phyloP scores from a whole-genome alignment of 2,329 filamentous ascomycete species.

The Didymella pomorum region DNA sequence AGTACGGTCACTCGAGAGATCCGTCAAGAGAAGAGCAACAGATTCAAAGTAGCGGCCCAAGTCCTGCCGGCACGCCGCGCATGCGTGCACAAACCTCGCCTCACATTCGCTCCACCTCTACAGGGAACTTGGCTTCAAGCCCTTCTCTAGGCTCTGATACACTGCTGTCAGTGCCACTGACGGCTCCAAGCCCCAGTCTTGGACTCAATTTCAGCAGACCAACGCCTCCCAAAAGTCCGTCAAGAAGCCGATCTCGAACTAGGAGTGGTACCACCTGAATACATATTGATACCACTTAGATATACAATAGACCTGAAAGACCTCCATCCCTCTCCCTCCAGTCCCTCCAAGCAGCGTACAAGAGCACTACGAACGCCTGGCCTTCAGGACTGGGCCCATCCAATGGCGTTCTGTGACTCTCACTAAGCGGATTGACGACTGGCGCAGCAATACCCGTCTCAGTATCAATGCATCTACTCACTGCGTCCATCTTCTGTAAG shows the following conservation, averaged over 20 bases:
- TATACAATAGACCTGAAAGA: not conserved
- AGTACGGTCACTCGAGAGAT: constrained; percentile 18
- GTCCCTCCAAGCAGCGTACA: constrained; percentile 56
- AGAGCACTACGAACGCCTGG: constrained; percentile 52
- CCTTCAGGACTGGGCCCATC: constrained; percentile 45
- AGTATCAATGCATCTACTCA: constrained; percentile 47
- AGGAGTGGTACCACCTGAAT: constrained; percentile 7
- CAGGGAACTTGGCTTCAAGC: not conserved
- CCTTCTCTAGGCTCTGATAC: constrained; percentile 1
- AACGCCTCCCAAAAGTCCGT: constrained; percentile 15
- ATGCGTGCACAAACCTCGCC: constrained; percentile 6
- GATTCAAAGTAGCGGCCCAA: constrained; percentile 24
- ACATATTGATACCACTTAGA: not conserved
- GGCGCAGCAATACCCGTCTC: constrained; percentile 51
- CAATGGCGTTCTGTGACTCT: constrained; percentile 25
- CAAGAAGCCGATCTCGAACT: constrained; percentile 9
- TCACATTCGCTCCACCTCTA: constrained; percentile 4
- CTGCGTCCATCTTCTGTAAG: constrained; percentile 49
- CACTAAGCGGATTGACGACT: constrained; percentile 50
- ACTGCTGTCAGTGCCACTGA: constrained; percentile 17
- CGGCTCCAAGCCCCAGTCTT: constrained; percentile 15
- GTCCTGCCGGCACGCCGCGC: constrained; percentile 4
- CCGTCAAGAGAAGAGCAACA: constrained; percentile 26
- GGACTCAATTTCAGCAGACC: constrained; percentile 13
- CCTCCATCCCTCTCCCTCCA: constrained; percentile 28